Percentiles rank a stretch among this genome's conserved stretches.
phyloP scores from a whole-genome alignment of 2,329 filamentous ascomycete genomes.

The Massarina eburnea region DNA sequence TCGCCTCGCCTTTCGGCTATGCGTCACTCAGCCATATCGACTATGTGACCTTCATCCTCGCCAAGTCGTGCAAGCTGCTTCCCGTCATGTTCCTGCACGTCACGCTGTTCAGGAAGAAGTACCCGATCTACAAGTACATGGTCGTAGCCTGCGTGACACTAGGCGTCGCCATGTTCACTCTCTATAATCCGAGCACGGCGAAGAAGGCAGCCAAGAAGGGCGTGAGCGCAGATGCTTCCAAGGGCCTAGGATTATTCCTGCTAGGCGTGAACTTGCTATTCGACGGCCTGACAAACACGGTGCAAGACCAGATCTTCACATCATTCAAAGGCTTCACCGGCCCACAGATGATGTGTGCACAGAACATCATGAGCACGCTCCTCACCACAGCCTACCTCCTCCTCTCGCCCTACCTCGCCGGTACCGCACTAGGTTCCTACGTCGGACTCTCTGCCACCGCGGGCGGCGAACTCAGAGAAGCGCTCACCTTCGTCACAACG shows the following conservation, averaged over 20 bases:
- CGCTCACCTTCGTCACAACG: conserved; percentile 75
- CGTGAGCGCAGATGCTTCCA: conserved; percentile 64
- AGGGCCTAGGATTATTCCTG: conserved; percentile 77
- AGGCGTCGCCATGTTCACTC: conserved; percentile 91
- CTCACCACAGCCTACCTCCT: conserved; percentile 78
- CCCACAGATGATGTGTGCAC: conserved; percentile 99
- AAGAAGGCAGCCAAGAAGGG: conserved; percentile 42
- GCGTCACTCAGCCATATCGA: conserved; percentile 90
- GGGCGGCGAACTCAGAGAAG: conserved; percentile 75
- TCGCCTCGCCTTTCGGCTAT: conserved; percentile 95
- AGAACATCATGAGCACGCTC: conserved; percentile 83
- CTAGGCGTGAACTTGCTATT: conserved; percentile 89
- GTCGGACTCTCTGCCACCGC: conserved; percentile 47
- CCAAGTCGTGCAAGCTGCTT: conserved; percentile 98
- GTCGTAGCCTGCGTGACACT: conserved; percentile 89
- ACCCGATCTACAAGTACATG: conserved; percentile 94
- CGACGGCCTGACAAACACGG: conserved; percentile 93
- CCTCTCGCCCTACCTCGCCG: conserved; percentile 76
- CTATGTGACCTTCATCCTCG: conserved; percentile 96
- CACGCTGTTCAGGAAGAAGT: conserved; percentile 83
- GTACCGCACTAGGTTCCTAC: conserved; percentile 51
- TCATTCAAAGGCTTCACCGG: conserved; percentile 78
- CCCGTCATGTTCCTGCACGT: conserved; percentile 97
- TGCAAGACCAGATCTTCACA: conserved; percentile 90
- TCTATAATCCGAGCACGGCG: conserved; percentile 64